These are phyloP conservation scores for Neonectria neomacrospora DNA, from an alignment of 2,329 filamentous ascomycete genomes.

Conservation along the genomic window DNA sequence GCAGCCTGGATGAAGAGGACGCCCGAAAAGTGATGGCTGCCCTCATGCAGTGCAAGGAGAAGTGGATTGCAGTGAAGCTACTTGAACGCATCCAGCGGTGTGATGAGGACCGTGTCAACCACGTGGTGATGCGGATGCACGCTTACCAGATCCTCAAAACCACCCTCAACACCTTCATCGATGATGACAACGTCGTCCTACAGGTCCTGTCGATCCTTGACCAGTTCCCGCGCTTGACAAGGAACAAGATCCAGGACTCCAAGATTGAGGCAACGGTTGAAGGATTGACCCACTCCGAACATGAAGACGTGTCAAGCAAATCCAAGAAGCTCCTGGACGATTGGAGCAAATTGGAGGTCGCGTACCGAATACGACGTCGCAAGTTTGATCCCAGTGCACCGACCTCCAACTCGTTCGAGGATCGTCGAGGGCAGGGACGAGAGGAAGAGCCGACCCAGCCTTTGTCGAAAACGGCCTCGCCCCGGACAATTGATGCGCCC, in stretches of 20 bases:
- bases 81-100: constrained; percentile 88
- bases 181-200: constrained; percentile 89
- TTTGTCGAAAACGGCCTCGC: constrained; percentile 54
- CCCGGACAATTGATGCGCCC: constrained; percentile 62
- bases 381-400: constrained; percentile 79
- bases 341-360: constrained; percentile 91
- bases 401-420: constrained; percentile 67
- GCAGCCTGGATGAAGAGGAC: constrained; percentile 81
- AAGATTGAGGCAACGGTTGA: constrained; percentile 89
- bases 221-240: constrained; percentile 87
- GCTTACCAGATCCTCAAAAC: constrained; percentile 95
- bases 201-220: constrained; percentile 92
- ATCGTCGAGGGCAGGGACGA: constrained; percentile 65
- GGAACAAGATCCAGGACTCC: constrained; percentile 96
- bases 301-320: constrained; percentile 79
- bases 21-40: constrained; percentile 96
- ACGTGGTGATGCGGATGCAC: constrained; percentile 94
- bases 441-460: constrained; percentile 54
- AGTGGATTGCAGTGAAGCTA: constrained; percentile 98
- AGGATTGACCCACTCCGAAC: constrained; percentile 72
- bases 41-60: constrained; percentile 97
- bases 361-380: constrained; percentile 91
- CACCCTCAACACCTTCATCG: constrained; percentile 83
- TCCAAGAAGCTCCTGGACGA: constrained; percentile 78
- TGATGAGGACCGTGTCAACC: constrained; percentile 86